Evolutionary conservation across 768 basidiomycete genomes (phyloP).

Genomic region (Lactarius pseudohatsudake): DNA sequence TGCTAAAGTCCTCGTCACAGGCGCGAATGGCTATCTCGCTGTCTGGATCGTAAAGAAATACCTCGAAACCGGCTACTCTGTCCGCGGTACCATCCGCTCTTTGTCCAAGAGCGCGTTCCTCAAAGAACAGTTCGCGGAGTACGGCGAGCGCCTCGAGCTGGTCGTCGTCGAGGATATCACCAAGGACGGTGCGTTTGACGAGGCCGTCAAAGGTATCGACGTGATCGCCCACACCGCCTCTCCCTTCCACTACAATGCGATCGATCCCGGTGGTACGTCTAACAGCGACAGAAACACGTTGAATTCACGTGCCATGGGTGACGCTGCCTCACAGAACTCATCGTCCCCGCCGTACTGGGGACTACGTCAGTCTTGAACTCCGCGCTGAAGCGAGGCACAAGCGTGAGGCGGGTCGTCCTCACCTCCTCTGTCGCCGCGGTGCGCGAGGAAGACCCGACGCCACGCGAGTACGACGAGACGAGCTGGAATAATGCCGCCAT

Average conservation of each 20-base stretch:
- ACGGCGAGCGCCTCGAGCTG: constrained; percentile 60
- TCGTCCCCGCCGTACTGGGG: constrained; percentile 70
- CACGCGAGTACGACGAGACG: constrained; percentile 29
- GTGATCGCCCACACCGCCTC: constrained; percentile 71
- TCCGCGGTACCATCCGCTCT: constrained; percentile 68
- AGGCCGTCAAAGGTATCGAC: constrained; percentile 73
- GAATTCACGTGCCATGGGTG: not conserved
- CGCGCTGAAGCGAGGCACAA: constrained; percentile 53
- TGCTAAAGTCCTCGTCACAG: constrained; percentile 51
- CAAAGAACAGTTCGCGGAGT: constrained; percentile 49
- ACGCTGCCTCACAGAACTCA: constrained; percentile 46
- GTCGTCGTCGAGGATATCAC: constrained; percentile 71
- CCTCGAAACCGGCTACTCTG: constrained; percentile 60
- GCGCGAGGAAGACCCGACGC: constrained; percentile 30
- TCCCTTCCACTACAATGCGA: constrained; percentile 50
- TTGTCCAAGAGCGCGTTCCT: constrained; percentile 59
- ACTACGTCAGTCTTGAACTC: constrained; percentile 63
- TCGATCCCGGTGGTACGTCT: constrained; percentile 40
- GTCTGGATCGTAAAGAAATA: constrained; percentile 55
- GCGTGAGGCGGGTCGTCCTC: constrained; percentile 60
- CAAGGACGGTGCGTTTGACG: constrained; percentile 65
- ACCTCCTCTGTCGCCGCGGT: constrained; percentile 58
- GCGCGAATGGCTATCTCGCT: constrained; percentile 61
- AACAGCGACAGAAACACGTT: not conserved
- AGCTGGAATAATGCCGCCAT: constrained; percentile 57